These are phyloP conservation scores for Dacryopinax primogenitus DNA, from an alignment of 768 basidiomycete genomes.

Conservation along the genomic window DNA sequence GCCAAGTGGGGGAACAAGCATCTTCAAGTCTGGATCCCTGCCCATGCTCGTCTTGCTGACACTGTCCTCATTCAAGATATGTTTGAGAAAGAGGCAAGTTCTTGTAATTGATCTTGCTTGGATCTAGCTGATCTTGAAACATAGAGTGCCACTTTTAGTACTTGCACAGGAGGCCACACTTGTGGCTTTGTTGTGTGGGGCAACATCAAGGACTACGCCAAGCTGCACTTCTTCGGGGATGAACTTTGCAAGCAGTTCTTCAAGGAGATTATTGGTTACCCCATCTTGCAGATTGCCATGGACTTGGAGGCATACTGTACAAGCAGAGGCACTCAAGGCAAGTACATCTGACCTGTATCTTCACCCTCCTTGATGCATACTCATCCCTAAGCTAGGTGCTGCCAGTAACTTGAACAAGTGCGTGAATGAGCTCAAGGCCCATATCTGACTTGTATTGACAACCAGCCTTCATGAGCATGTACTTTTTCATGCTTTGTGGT, in stretches of 20 bases:
- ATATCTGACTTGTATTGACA: neutral
- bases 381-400: neutral
- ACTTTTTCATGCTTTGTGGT: neutral
- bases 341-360: neutral
- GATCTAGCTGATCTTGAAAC: neutral
- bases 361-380: neutral
- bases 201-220: conserved; percentile 5
- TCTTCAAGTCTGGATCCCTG: neutral
- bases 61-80: neutral
- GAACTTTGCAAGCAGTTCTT: neutral
- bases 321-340: neutral
- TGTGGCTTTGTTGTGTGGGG: neutral
- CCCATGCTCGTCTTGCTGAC: neutral
- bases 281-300: neutral
- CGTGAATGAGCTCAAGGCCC: neutral
- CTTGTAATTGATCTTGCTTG: neutral
- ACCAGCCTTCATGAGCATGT: neutral
- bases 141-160: neutral
- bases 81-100: neutral
- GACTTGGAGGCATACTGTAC: neutral
- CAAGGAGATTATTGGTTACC: neutral
- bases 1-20: neutral
- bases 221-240: neutral
- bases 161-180: neutral
- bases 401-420: neutral